Base-by-base conservation (phyloP, 2,329 filamentous ascomycete species). In the Aspergillus fumigatus region DNA sequence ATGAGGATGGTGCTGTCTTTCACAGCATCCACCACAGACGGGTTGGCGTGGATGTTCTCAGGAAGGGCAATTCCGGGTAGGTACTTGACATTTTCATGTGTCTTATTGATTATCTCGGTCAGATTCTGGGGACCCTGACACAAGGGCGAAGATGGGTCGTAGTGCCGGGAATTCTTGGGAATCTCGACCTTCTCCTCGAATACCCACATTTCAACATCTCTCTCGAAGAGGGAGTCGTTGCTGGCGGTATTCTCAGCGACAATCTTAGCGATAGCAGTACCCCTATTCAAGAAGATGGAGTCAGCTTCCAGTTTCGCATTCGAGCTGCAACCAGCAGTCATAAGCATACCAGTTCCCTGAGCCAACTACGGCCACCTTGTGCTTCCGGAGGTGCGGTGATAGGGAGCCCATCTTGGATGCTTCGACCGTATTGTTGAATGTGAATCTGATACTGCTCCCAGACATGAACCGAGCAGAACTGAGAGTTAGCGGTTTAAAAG, bases 41-140 rank as follows among this genome's bases (percentile, higher is more conserved):
- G 75, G 57, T 76, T 77, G 55, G 75, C 75, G 55, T 70, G 70
- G 38, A 77, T 61, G 73, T 99, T 99, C 59, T 80, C 68, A 3
- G 94, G 94, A 1, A 99, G 84, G 32, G 82, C 79, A 70, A 99
- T 89, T 67, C 86, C 86, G n/a, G 93, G 91, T 9, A 99, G 88
- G 78, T 99, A 99, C 77, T 97, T 99, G 79, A 96, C 83, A 76
- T 99, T 99, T 80, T 99, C 94, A 78, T 97, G 92, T 69, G 89
- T 78, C 48, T 82, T 84, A 80, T 99, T 99, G 84, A 99, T 96
- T 66, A 99, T 77, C 52, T 85, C 75, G 7, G 94, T 96, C 73
- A 99, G 87, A 78, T 96, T 96, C 74, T 94, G 89, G 3, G 88
- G 84, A 61, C 85, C 80, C 61, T 84, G 82, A 68, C 83, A 82